Conservation (phyloP, 2,329 filamentous ascomycete species). For the Hymenoscyphus salicellus region DNA sequence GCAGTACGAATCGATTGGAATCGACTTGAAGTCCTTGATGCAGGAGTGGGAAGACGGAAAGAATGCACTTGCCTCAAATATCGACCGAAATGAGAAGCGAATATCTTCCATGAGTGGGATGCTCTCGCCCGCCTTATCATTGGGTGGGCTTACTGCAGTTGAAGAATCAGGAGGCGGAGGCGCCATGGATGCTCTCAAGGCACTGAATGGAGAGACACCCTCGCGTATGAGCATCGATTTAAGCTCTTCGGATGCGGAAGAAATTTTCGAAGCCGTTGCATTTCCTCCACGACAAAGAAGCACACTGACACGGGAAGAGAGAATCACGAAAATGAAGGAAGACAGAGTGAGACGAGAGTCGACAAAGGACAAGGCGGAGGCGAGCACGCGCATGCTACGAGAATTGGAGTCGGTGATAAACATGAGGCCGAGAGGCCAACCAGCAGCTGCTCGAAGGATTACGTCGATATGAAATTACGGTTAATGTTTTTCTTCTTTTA, state of each 20-base stretch:
- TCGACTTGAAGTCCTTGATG: constrained; percentile 76
- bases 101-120: constrained; percentile 57
- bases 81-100: constrained; percentile 75
- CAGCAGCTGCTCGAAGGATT: constrained; percentile 29
- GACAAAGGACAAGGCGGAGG: constrained; percentile 71
- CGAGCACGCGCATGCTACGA: constrained; percentile 83
- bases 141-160: constrained; percentile 66
- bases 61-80: constrained; percentile 74
- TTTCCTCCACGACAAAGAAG: constrained; percentile 68
- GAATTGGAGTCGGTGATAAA: constrained; percentile 90
- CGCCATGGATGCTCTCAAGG: constrained; percentile 69
- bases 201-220: constrained; percentile 69
- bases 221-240: constrained; percentile 50
- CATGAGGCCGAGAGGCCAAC: constrained; percentile 43
- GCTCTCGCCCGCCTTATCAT: constrained; percentile 57
- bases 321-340: constrained; percentile 82
- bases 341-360: constrained; percentile 74
- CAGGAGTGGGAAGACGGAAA: constrained; percentile 86
- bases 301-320: constrained; percentile 77
- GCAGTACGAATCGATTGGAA: constrained; percentile 92
- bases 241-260: constrained; percentile 61
- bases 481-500: constrained; percentile 29
- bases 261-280: constrained; percentile 90
- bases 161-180: constrained; percentile 48
- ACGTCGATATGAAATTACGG: constrained; percentile 36